A percentile compares a stretch with the other conserved stretches of the same genome.
Evolutionary conservation across 306 rosid genomes (phyloP).

Genomic region (Alnus glutinosa): DNA sequence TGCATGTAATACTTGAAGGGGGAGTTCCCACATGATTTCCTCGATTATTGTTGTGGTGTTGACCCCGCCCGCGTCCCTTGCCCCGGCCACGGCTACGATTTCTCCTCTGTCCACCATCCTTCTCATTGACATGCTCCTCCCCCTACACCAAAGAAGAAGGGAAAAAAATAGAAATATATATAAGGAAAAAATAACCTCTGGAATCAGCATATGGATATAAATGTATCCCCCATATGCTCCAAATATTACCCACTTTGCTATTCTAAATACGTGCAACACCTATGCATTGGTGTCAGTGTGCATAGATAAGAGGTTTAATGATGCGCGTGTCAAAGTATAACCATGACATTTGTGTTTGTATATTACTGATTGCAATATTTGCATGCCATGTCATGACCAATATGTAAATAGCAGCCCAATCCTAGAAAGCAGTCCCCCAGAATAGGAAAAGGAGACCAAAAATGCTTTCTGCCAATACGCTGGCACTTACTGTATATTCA

Average conservation of each 20-base stretch:
- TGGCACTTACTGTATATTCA: conserved; percentile 61
- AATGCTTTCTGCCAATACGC: conserved; percentile 14
- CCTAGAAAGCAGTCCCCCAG: no score
- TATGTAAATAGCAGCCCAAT: no score
- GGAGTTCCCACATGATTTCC: conserved; percentile 62
- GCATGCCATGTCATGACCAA: no score
- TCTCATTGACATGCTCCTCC: conserved; percentile 77
- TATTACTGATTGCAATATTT: no score
- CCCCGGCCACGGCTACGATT: conserved; percentile 65
- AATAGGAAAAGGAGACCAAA: neutral
- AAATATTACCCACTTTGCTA: neutral
- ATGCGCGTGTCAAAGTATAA: no score
- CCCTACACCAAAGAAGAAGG: conserved; percentile 46
- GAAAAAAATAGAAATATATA: neutral
- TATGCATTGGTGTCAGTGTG: no score
- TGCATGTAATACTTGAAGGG: conserved; percentile 45
- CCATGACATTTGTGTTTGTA: no score
- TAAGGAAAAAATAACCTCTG: neutral
- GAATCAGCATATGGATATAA: neutral
- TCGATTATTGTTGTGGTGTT: conserved; percentile 61
- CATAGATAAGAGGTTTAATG: no score
- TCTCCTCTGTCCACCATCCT: conserved; percentile 79
- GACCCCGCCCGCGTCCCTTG: conserved; percentile 83
- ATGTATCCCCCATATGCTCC: neutral
- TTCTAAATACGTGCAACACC: neutral